Percentiles rank a stretch among this genome's conserved stretches.
These are phyloP conservation scores for Fraxinus velutina DNA, from an alignment of 305 asterid species.

Conservation along the genomic window DNA sequence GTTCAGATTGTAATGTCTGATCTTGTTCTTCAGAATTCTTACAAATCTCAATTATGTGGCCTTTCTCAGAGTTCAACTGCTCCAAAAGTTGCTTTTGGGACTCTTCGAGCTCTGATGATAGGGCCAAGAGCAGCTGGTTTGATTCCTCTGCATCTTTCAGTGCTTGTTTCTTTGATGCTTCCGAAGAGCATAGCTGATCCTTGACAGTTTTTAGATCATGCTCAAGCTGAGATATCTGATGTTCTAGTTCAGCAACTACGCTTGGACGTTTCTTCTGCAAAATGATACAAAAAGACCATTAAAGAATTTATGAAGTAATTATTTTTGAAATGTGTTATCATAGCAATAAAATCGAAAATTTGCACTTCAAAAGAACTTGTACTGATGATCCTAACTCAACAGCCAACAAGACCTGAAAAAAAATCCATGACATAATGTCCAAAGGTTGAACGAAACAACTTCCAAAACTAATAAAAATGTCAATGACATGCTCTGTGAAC, in stretches of 20 bases:
- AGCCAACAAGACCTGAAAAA: not conserved
- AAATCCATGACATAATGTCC: not conserved
- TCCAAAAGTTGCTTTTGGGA: conserved; percentile 39
- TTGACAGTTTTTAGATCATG: conserved; percentile 69
- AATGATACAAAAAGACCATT: not conserved
- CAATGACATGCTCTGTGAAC: not conserved
- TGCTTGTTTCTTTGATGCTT: conserved; percentile 66
- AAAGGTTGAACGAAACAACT: not conserved
- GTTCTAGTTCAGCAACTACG: conserved; percentile 65
- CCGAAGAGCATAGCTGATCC: conserved; percentile 67
- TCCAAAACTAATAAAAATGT: not conserved
- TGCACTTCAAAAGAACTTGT: not conserved
- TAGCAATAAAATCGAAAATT: not conserved
- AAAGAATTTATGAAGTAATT: not conserved
- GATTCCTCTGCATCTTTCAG: conserved; percentile 64
- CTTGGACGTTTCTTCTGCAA: conserved; percentile 50
- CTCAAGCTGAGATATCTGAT: conserved; percentile 71
- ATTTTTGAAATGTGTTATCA: not conserved
- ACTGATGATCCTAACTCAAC: not conserved
- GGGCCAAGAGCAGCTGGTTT: conserved; percentile 38
- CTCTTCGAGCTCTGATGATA: conserved; percentile 58
- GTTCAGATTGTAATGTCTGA: conserved; percentile 31
- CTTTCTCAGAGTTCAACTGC: conserved; percentile 26
- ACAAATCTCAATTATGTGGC: conserved; percentile 18
- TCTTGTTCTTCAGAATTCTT: conserved; percentile 30